phyloP scores from a whole-genome alignment of 2,329 filamentous ascomycete species.

The Chrysoporthe puriensis region DNA sequence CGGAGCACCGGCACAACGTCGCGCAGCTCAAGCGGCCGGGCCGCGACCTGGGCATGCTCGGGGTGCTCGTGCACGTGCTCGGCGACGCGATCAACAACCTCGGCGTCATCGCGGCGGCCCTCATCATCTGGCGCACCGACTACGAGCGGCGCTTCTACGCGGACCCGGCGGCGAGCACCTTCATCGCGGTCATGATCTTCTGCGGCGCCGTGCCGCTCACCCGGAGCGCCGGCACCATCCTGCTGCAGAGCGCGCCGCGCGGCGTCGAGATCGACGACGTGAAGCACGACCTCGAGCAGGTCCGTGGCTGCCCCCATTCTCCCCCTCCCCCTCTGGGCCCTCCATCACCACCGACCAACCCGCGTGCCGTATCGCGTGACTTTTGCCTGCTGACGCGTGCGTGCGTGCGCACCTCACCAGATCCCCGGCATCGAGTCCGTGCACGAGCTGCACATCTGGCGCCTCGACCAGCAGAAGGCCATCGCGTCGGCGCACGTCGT shows the following conservation, averaged over 20 bases:
- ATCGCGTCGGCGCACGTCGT: constrained; percentile 73
- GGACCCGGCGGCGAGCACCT: constrained; percentile 70
- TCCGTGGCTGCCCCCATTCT: constrained; percentile 34
- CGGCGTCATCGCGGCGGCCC: constrained; percentile 71
- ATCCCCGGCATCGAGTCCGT: constrained; percentile 69
- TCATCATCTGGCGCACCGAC: constrained; percentile 68
- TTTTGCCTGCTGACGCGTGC: not conserved
- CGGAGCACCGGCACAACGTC: constrained; percentile 53
- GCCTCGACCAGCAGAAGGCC: constrained; percentile 69
- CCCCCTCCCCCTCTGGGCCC: too few relatives aligned
- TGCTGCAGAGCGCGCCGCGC: constrained; percentile 67
- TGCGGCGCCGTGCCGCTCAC: constrained; percentile 65
- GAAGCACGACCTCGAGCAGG: constrained; percentile 69
- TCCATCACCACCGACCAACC: too few relatives aligned
- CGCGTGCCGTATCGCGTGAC: not conserved
- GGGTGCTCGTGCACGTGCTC: constrained; percentile 70
- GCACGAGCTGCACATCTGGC: constrained; percentile 76
- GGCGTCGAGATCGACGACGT: constrained; percentile 65
- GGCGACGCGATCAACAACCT: constrained; percentile 78
- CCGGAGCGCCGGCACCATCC: constrained; percentile 64
- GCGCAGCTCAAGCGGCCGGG: constrained; percentile 40
- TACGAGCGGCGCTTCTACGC: constrained; percentile 68
- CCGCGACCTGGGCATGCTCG: constrained; percentile 71
- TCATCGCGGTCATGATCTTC: constrained; percentile 75
- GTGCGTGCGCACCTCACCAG: constrained; percentile 39